These are phyloP conservation scores for Closterium sp. DNA, from an alignment of 139 green algal species.

Conservation along the genomic window DNA sequence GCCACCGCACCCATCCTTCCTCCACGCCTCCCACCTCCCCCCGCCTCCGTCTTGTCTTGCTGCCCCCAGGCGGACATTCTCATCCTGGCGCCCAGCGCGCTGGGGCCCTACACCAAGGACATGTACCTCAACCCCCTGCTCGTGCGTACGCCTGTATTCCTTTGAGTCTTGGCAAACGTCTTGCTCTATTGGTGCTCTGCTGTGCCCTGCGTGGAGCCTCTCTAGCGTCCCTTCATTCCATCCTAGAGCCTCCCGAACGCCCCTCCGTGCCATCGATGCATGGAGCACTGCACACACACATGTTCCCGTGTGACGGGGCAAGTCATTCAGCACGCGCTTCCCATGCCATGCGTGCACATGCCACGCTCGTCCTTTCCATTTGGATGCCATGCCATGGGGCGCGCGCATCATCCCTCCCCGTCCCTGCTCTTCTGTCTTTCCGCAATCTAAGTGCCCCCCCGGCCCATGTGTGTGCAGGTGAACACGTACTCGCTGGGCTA, in stretches of 20 bases:
- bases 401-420: neutral
- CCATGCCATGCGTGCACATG: too few relatives aligned
- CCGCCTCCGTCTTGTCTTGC: neutral
- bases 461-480: constrained; percentile 13
- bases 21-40: neutral
- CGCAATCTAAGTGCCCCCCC: neutral
- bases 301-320: too few relatives aligned
- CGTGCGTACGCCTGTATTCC: neutral
- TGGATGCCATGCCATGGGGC: too few relatives aligned
- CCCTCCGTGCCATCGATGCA: too few relatives aligned
- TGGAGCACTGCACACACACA: too few relatives aligned
- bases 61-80: constrained; percentile 50
- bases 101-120: constrained; percentile 59
- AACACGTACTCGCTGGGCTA: constrained; percentile 55
- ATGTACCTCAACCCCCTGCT: constrained; percentile 54
- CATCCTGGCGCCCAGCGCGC: constrained; percentile 42
- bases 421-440: neutral
- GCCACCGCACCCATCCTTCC: neutral
- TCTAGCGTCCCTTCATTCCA: too few relatives aligned
- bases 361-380: neutral
- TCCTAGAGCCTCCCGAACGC: too few relatives aligned
- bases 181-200: neutral
- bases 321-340: too few relatives aligned
- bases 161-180: neutral
- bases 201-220: neutral